Percentiles rank a stretch among this genome's conserved stretches.
These are phyloP conservation scores for Daldinia bambusicola DNA, from an alignment of 495 filamentous ascomycete genomes.

Conservation along the genomic window DNA sequence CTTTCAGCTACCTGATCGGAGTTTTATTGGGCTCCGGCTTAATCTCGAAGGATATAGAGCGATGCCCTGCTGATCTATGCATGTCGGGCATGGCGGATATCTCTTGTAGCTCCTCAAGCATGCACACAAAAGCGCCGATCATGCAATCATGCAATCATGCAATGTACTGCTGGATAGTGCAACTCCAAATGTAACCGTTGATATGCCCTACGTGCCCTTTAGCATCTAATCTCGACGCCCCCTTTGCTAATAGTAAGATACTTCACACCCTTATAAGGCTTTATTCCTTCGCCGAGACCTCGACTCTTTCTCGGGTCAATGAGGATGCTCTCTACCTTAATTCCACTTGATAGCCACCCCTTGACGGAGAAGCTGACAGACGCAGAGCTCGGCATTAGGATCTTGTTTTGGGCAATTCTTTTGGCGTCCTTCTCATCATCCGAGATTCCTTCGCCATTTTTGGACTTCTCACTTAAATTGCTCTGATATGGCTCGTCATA, in stretches of 20 bases:
- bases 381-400: slow-evolving; percentile 90
- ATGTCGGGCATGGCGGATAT: too few relatives aligned
- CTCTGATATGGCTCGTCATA: slow-evolving; percentile 70
- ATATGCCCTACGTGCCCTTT: slow-evolving; percentile 14
- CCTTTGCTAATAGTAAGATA: slow-evolving; percentile 89
- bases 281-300: slow-evolving; percentile 86
- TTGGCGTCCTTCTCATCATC: slow-evolving; percentile 58
- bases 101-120: slow-evolving; percentile 15
- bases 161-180: slow-evolving; percentile 22
- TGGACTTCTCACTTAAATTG: slow-evolving; percentile 47
- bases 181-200: slow-evolving; percentile 32
- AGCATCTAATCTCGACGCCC: slow-evolving; percentile 84
- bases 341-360: slow-evolving; percentile 94
- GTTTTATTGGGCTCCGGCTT: not conserved
- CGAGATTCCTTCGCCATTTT: slow-evolving; percentile 54
- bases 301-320: slow-evolving; percentile 87
- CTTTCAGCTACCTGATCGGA: too few relatives aligned
- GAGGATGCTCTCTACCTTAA: slow-evolving; percentile 88
- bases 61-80: slow-evolving; percentile 23
- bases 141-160: slow-evolving; percentile 16
- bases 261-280: slow-evolving; percentile 98
- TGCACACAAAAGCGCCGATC: slow-evolving; percentile 36
- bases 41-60: too few relatives aligned
- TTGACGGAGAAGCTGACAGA: slow-evolving; percentile 89
- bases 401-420: slow-evolving; percentile 75